These are phyloP conservation scores for Boletus eberwhitei DNA, from an alignment of 768 basidiomycete species.

Conservation along the genomic window DNA sequence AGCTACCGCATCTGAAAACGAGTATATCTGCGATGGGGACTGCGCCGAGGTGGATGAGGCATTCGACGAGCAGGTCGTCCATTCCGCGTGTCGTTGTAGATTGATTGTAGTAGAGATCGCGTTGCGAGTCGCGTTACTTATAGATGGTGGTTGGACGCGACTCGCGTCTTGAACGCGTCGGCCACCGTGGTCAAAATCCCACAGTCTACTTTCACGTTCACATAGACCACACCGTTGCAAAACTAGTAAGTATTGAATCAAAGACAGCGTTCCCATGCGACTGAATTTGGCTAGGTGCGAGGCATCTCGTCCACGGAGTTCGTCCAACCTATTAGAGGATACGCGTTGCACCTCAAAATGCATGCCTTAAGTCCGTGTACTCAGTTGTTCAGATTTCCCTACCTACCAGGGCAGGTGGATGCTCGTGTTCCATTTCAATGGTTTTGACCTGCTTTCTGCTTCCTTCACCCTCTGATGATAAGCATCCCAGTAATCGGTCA, in stretches of 20 bases:
- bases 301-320: neutral
- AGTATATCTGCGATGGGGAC: conserved; percentile 27
- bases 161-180: neutral
- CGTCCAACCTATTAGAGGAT: neutral
- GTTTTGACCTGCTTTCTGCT: too few species aligned
- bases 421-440: neutral
- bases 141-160: neutral
- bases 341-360: neutral
- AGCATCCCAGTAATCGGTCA: neutral
- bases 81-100: conserved; percentile 5
- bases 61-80: conserved; percentile 27
- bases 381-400: neutral
- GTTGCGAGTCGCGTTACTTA: neutral
- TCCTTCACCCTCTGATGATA: neutral
- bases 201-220: neutral
- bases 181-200: neutral
- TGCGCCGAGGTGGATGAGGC: conserved; percentile 31
- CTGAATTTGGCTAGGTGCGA: neutral
- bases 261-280: neutral
- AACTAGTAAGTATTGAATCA: neutral
- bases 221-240: neutral
- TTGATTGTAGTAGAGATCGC: neutral
- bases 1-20: conserved; percentile 31
- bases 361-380: neutral
- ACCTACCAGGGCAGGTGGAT: neutral